phyloP scores from a whole-genome alignment of 345 rosid genomes.

The Acer campestre region DNA sequence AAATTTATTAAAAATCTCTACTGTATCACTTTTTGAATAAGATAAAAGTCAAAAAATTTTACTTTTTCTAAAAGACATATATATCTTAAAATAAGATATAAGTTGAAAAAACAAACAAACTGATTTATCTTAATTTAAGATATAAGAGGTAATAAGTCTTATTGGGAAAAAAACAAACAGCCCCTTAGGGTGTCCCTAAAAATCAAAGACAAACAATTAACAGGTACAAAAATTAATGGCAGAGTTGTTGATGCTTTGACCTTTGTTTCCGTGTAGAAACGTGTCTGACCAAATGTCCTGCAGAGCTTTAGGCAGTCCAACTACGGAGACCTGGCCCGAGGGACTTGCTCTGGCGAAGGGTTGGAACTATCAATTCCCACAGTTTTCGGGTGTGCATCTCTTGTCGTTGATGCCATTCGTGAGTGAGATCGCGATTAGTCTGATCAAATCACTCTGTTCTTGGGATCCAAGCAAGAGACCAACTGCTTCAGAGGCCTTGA shows the following conservation, averaged over 20 bases:
- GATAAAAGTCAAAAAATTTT: no score
- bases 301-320: slow-evolving; percentile 44
- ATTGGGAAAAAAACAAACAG: no score
- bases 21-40: no score
- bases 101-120: no score
- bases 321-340: slow-evolving; percentile 36
- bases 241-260: slow-evolving; percentile 39
- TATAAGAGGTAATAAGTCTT: no score
- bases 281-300: slow-evolving; percentile 40
- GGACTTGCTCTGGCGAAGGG: slow-evolving; percentile 40
- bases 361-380: slow-evolving; percentile 40
- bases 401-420: slow-evolving; percentile 30
- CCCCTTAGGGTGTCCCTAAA: no score
- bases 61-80: no score
- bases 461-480: slow-evolving; percentile 41
- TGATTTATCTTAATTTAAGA: no score
- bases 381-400: slow-evolving; percentile 14
- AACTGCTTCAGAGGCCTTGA: slow-evolving; percentile 11
- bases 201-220: no score
- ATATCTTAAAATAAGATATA: no score
- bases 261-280: slow-evolving; percentile 44
- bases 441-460: slow-evolving; percentile 27
- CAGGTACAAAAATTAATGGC: slow-evolving; percentile 22
- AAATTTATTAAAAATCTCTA: no score
- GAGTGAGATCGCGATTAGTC: slow-evolving; percentile 24